Percentiles rank a stretch among this genome's conserved stretches.
Conservation (phyloP, 148 eudicot species). For the Camellia sinensis region DNA sequence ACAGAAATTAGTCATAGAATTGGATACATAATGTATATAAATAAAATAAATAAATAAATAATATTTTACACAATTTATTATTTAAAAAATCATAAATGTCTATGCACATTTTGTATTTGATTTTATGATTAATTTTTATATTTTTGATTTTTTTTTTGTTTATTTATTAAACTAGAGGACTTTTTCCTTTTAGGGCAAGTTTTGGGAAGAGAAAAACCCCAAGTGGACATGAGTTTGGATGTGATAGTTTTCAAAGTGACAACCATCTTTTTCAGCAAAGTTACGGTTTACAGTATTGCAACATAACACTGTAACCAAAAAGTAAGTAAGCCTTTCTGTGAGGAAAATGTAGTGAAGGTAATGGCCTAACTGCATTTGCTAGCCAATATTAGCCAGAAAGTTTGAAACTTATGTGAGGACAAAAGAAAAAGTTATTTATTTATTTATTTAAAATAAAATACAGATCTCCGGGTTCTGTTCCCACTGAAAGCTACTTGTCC, state of each 20-base stretch:
- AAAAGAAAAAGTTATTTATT: slow-evolving; percentile 7
- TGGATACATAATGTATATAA: no score
- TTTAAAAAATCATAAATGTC: no score
- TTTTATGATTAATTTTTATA: no score
- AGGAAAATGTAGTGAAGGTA: not conserved
- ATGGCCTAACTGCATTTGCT: not conserved
- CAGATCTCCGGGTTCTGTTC: slow-evolving; percentile 21
- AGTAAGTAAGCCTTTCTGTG: not conserved
- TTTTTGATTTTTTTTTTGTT: no score
- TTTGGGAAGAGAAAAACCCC: slow-evolving; percentile 12
- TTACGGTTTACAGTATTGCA: slow-evolving; percentile 8
- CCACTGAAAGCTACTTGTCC: slow-evolving; percentile 29
- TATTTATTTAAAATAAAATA: not conserved
- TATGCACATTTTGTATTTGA: no score
- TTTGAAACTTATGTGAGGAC: slow-evolving; percentile 15
- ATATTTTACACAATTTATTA: no score
- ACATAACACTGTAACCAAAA: not conserved
- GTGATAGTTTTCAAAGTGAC: slow-evolving; percentile 25
- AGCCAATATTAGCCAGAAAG: slow-evolving; percentile 9
- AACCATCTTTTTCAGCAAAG: slow-evolving; percentile 27
- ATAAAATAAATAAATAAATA: no score
- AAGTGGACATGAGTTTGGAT: slow-evolving; percentile 13
- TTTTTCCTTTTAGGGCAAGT: not conserved
- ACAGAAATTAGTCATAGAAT: no score
- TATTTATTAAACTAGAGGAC: not conserved